phyloP scores from a whole-genome alignment of 495 filamentous ascomycete genomes.

The Talaromyces adpressus region DNA sequence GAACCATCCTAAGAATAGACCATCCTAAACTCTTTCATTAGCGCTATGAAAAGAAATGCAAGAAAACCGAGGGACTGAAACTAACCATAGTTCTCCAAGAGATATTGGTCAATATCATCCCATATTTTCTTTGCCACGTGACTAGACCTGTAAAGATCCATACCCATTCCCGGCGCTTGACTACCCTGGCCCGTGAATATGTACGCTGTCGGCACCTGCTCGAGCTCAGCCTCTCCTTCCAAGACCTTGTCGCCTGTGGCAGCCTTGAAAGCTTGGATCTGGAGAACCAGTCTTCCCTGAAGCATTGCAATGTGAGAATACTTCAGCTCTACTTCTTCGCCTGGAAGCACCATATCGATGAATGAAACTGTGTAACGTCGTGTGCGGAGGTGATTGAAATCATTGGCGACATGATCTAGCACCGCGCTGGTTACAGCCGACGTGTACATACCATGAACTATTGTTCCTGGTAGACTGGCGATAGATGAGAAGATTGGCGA shows the following conservation, averaged over 20 bases:
- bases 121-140: conserved; percentile 92
- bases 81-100: conserved; percentile 97
- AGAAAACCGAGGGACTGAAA: too few relatives aligned
- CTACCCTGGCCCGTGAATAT: conserved; percentile 97
- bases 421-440: conserved; percentile 67
- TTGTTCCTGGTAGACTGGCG: conserved; percentile 58
- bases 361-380: conserved; percentile 91
- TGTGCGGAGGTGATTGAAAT: conserved; percentile 95
- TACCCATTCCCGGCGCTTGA: conserved; percentile 98
- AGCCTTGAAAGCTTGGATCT: conserved; percentile 88
- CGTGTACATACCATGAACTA: conserved; percentile 86
- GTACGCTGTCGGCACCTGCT: conserved; percentile 91
- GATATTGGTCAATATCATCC: conserved; percentile 95
- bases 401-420: conserved; percentile 96
- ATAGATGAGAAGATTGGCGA: conserved; percentile 92
- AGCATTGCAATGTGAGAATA: conserved; percentile 97
- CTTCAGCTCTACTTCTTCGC: conserved; percentile 87
- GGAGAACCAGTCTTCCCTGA: conserved; percentile 94
- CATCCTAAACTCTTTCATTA: conserved; percentile 52
- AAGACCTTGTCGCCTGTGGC: conserved; percentile 94
- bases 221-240: conserved; percentile 90
- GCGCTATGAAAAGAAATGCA: too few relatives aligned
- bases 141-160: conserved; percentile 93
- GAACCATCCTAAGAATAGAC: conserved; percentile 71
- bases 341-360: conserved; percentile 95